A percentile compares a stretch with the other conserved stretches of the same genome.
These are phyloP conservation scores for Camelina laxa DNA, from an alignment of 345 rosid species.

Conservation along the genomic window DNA sequence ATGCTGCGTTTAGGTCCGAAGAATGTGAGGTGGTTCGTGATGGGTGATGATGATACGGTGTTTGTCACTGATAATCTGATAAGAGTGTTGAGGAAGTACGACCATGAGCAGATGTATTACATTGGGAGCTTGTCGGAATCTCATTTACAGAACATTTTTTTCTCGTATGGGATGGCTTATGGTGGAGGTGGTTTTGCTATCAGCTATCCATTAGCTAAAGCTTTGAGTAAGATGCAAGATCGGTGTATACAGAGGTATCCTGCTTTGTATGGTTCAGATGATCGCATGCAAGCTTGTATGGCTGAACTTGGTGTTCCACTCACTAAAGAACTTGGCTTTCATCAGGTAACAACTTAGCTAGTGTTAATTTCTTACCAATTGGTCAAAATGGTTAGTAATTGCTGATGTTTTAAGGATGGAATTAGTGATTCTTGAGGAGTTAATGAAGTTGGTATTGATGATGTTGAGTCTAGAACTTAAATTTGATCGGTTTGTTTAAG, in stretches of 20 bases:
- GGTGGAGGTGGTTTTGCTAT: constrained; percentile 99
- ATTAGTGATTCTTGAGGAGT: constrained; percentile 1
- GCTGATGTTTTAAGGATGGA: neutral
- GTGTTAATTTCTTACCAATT: neutral
- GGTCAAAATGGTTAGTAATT: neutral
- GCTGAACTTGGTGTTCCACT: constrained; percentile 99
- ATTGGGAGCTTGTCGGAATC: constrained; percentile 95
- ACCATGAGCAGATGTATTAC: constrained; percentile 86
- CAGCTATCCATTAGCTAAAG: constrained; percentile 87
- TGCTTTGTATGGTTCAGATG: constrained; percentile 92
- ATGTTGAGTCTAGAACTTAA: constrained; percentile 1
- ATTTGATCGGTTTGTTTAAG: neutral
- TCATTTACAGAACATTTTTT: constrained; percentile 88
- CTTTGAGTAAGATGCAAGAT: constrained; percentile 87
- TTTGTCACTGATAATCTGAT: constrained; percentile 86
- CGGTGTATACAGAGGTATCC: constrained; percentile 89
- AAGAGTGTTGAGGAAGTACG: constrained; percentile 74
- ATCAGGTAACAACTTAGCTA: constrained; percentile 64
- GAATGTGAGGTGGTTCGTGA: constrained; percentile 94
- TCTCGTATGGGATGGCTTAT: constrained; percentile 97
- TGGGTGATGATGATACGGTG: constrained; percentile 99
- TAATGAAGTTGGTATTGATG: neutral
- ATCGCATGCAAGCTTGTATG: constrained; percentile 98
- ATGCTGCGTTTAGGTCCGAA: constrained; percentile 67
- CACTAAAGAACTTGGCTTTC: constrained; percentile 92